Conservation (phyloP, 805 yeast genomes). For the Schizosaccharomyces osmophilus region DNA sequence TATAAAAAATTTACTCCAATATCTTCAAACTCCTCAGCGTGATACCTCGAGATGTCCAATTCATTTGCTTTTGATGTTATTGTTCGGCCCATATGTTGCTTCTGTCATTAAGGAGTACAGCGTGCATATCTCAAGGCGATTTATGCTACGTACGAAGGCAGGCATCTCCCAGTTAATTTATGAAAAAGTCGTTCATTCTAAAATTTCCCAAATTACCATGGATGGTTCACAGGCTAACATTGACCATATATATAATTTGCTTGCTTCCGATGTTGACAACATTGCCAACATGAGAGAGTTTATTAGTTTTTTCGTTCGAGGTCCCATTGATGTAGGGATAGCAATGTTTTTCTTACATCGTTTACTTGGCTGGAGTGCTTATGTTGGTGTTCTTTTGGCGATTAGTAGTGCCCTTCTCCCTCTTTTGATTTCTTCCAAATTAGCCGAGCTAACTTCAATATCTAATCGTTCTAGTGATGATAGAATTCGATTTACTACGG, state of each 20-base stretch:
- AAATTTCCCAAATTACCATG: not conserved
- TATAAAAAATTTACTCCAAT: not conserved
- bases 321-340: slow-evolving; percentile 41
- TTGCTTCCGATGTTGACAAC: slow-evolving; percentile 86
- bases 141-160: not conserved
- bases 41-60: not conserved
- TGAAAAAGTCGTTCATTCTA: not conserved
- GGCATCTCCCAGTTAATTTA: not conserved
- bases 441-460: slow-evolving; percentile 46
- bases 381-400: slow-evolving; percentile 56
- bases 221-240: not conserved
- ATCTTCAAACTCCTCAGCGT: not conserved
- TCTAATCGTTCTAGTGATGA: slow-evolving; percentile 88
- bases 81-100: not conserved
- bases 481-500: slow-evolving; percentile 71
- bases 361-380: slow-evolving; percentile 69
- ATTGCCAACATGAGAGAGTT: slow-evolving; percentile 27
- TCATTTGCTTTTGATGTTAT: not conserved
- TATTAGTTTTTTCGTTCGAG: slow-evolving; percentile 33
- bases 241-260: slow-evolving; percentile 50
- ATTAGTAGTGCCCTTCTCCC: slow-evolving; percentile 44
- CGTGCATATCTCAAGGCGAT: not conserved
- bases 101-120: not conserved
- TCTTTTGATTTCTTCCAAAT: slow-evolving; percentile 44
- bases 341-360: slow-evolving; percentile 46